Evolutionary conservation across 768 basidiomycete genomes (phyloP), one percentile per base, ranked within the genome.

Genomic region (Amanita pseudoporphyria): DNA sequence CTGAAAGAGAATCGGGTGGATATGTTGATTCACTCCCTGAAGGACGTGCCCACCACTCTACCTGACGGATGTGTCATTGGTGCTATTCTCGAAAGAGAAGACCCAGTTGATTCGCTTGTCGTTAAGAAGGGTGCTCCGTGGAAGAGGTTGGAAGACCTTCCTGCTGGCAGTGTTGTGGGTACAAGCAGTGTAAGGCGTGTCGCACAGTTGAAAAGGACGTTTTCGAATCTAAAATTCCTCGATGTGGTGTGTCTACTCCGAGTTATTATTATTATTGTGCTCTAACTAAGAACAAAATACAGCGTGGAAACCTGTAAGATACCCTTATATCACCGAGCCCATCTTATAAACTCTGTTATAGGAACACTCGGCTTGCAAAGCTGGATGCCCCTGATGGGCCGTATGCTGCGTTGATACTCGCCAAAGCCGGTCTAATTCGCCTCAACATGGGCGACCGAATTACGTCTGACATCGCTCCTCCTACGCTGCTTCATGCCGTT

Each of bases 181-280:
- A 97, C 96, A 38, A 90, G 90, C 58, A 93, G 89, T 64, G 90
- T 99, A 28, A 76, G 96, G 45, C 70, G 96, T 52, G 83, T 95
- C 24, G 95, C 96, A 6, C 94, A 97, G 64, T 63, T 98, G 53
- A 83, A 82, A 66, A 74, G 86, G 56, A 76, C 71, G 48, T 94
- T 79, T 65, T 88, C 89, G 0, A 64, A 72, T 40, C 70, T 99
- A 47, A 72, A 77, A 47, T 96, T 96, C 64, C 68, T 82, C 64
- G 93, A 97, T 58, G 83, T 93, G 62, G 93, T 96, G 67, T 67
- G 92, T 79, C 21, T 37, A 14, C 42, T 9, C 22, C 12, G 32
- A 37, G 32, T 30, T 57, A 12, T 43, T 26, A 42, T 28, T 13
- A 10, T 9, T 10, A 40, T 45, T 38, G 46, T n/a, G n/a, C n/a